These are phyloP conservation scores for Syncephalastrum sp. DNA, from an alignment of 371 early-diverging fungal genomes.

Conservation along the genomic window DNA sequence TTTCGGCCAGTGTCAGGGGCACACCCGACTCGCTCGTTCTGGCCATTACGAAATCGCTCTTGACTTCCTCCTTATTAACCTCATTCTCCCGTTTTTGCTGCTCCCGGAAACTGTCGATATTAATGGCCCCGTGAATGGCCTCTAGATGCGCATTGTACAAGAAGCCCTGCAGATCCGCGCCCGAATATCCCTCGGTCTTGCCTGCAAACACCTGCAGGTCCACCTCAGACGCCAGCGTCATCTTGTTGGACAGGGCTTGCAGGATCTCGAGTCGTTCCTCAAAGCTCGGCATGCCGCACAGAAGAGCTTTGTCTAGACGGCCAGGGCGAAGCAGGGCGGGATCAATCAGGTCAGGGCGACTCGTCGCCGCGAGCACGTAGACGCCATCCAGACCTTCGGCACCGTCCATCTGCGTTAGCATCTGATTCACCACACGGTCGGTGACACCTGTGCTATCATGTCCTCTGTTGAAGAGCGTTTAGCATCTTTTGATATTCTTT, in stretches of 20 bases:
- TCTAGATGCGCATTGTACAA: conserved; percentile 91
- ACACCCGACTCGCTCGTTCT: conserved; percentile 20
- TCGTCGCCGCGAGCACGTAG: conserved; percentile 94
- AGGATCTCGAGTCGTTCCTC: conserved; percentile 77
- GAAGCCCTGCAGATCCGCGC: conserved; percentile 94
- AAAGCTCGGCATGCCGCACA: conserved; percentile 81
- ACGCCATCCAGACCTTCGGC: conserved; percentile 90
- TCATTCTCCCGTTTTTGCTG: conserved; percentile 30
- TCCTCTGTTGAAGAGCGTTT: conserved; percentile 50
- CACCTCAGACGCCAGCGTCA: conserved; percentile 59
- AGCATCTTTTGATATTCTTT: neutral
- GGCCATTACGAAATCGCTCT: conserved; percentile 38
- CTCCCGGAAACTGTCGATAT: conserved; percentile 47
- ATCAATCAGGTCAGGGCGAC: conserved; percentile 99
- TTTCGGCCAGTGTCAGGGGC: conserved; percentile 60
- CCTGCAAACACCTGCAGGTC: conserved; percentile 63
- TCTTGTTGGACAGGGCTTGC: conserved; percentile 60
- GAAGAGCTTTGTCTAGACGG: conserved; percentile 93
- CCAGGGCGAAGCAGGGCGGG: conserved; percentile 98
- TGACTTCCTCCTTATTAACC: conserved; percentile 27
- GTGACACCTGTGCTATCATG: conserved; percentile 93
- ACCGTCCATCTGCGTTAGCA: conserved; percentile 97
- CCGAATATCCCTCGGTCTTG: conserved; percentile 76
- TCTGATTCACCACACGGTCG: conserved; percentile 94
- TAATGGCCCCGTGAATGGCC: conserved; percentile 77